Percentiles rank a stretch among this genome's conserved stretches.
These are phyloP conservation scores for Musa itinerans DNA, from an alignment of 176 grass and related monocot species.

Conservation along the genomic window DNA sequence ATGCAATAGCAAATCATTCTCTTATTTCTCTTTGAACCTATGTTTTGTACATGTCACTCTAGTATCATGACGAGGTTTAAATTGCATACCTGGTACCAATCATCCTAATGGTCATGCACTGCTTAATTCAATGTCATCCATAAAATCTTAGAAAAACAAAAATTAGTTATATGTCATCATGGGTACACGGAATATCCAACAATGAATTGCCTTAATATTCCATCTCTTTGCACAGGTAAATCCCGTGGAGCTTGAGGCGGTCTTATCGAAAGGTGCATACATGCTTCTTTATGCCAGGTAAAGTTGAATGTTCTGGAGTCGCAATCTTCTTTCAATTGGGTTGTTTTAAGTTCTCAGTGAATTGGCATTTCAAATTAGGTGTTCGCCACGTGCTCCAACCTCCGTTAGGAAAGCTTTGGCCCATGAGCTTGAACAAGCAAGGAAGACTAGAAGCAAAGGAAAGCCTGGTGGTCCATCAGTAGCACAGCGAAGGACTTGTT, in stretches of 20 bases:
- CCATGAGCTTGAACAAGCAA: conserved; percentile 20
- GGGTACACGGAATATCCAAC: too few relatives aligned
- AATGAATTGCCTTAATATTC: not conserved
- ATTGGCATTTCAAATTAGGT: conserved; percentile 34
- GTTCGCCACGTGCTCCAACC: conserved; percentile 62
- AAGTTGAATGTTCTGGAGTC: not conserved
- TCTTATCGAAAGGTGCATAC: conserved; percentile 67
- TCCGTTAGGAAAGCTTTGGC: conserved; percentile 36
- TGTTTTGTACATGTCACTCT: not conserved
- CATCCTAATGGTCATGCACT: not conserved
- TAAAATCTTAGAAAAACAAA: too few relatives aligned
- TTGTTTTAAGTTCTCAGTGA: not conserved
- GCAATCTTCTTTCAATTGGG: not conserved
- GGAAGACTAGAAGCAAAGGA: conserved; percentile 15
- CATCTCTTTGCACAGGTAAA: conserved; percentile 47
- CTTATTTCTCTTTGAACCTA: not conserved
- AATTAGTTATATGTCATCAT: too few relatives aligned
- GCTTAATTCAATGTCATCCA: not conserved
- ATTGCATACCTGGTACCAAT: not conserved
- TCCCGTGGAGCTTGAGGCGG: conserved; percentile 40
- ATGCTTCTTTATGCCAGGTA: conserved; percentile 94
- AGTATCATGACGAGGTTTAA: not conserved
- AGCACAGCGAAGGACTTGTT: not conserved
- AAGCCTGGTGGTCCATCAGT: conserved; percentile 7
- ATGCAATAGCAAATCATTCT: not conserved